Evolutionary conservation across 805 yeast genomes (phyloP).

Genomic region (Yamadazyma philogaea): DNA sequence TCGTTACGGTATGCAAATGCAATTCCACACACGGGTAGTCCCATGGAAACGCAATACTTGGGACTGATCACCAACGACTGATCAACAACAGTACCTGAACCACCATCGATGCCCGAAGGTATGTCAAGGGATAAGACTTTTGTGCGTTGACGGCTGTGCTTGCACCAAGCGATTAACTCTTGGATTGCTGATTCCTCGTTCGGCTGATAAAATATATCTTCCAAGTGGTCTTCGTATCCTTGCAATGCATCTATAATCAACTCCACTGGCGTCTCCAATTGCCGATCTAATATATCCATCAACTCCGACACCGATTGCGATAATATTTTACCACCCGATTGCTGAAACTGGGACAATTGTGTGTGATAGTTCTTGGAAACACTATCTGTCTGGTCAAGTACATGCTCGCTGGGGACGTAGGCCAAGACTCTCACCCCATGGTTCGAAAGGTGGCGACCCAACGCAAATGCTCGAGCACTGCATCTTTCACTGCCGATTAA

Average conservation of each 20-base stretch:
- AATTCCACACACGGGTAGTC: slow-evolving; percentile 67
- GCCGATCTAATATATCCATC: slow-evolving; percentile 36
- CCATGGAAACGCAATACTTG: slow-evolving; percentile 64
- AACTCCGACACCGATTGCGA: slow-evolving; percentile 32
- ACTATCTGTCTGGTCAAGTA: slow-evolving; percentile 34
- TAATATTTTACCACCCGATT: slow-evolving; percentile 64
- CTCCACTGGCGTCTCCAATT: slow-evolving; percentile 72
- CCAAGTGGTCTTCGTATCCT: slow-evolving; percentile 70
- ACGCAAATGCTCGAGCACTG: slow-evolving; percentile 71
- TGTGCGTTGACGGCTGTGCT: slow-evolving; percentile 36
- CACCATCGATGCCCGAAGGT: slow-evolving; percentile 80
- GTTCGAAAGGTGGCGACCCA: slow-evolving; percentile 75
- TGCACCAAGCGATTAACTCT: slow-evolving; percentile 65
- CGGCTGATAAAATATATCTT: slow-evolving; percentile 47
- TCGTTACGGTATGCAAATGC: slow-evolving; percentile 59
- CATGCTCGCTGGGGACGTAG: slow-evolving; percentile 35
- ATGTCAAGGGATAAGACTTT: slow-evolving; percentile 68
- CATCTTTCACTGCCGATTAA: slow-evolving; percentile 73
- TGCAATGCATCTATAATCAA: slow-evolving; percentile 79
- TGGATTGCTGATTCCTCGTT: slow-evolving; percentile 38
- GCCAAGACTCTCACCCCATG: slow-evolving; percentile 70
- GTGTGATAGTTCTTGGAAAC: slow-evolving; percentile 25
- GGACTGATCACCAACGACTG: slow-evolving; percentile 39
- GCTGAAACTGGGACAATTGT: slow-evolving; percentile 55
- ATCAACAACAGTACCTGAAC: slow-evolving; percentile 57